Evolutionary conservation across 192 early-diverging fungal species (phyloP).

Genomic region (Backusella westeae): DNA sequence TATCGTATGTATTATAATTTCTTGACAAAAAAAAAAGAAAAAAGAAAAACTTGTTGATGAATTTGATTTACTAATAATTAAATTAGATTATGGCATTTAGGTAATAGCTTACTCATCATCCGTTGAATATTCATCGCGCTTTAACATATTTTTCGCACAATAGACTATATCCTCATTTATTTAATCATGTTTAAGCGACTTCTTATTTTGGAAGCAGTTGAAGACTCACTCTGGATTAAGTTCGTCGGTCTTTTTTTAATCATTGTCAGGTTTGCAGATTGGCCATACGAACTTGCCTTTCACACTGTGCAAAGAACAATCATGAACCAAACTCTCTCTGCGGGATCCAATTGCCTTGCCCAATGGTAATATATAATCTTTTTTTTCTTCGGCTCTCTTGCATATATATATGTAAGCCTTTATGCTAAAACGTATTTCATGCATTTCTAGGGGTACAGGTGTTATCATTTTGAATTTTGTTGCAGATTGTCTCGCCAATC

Average conservation of each 20-base stretch:
- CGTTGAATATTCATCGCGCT: not conserved
- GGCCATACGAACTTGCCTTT: slow-evolving; percentile 35
- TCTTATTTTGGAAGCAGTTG: slow-evolving; percentile 26
- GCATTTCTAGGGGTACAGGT: slow-evolving; percentile 19
- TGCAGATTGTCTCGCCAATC: slow-evolving; percentile 26
- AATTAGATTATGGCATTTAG: slow-evolving; percentile 4
- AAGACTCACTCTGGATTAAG: slow-evolving; percentile 27
- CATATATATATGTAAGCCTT: not conserved
- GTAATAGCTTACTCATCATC: not conserved
- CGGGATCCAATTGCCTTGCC: slow-evolving; percentile 22
- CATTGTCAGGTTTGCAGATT: slow-evolving; percentile 34
- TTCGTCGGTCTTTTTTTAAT: slow-evolving; percentile 21
- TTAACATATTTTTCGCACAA: not conserved
- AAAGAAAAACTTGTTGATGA: not conserved
- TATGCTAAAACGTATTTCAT: not conserved
- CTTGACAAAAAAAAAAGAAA: not conserved
- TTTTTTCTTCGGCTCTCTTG: not conserved
- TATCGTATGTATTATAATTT: slow-evolving; percentile 33
- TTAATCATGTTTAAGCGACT: slow-evolving; percentile 31
- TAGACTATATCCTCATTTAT: slow-evolving; percentile 32
- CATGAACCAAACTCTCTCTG: not conserved
- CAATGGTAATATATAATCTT: slow-evolving; percentile 18
- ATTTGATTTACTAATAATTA: not conserved
- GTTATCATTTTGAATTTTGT: slow-evolving; percentile 36
- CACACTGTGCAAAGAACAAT: slow-evolving; percentile 6